phyloP scores from a whole-genome alignment of 345 rosid genomes.

The Clausena lansium region DNA sequence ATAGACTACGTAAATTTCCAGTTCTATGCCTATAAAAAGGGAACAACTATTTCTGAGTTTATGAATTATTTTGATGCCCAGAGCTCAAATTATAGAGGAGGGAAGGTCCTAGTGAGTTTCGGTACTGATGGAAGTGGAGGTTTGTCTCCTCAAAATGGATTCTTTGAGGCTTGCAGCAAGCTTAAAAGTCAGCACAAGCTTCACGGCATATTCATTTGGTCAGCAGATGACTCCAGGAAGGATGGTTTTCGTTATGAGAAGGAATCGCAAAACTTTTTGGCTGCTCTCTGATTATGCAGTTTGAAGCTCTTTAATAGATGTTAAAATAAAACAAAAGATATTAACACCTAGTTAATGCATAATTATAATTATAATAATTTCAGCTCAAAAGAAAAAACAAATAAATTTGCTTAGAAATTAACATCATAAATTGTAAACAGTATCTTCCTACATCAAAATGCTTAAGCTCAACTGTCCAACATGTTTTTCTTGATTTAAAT shows the following conservation, averaged over 20 bases:
- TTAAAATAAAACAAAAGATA: not conserved
- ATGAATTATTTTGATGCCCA: slow-evolving; percentile 34
- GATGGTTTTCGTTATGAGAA: slow-evolving; percentile 38
- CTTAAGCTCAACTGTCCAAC: not conserved
- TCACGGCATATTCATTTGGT: slow-evolving; percentile 57
- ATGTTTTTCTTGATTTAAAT: not conserved
- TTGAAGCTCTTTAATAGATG: not conserved
- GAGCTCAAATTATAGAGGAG: slow-evolving; percentile 39
- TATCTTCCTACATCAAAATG: not conserved
- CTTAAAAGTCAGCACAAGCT: slow-evolving; percentile 37
- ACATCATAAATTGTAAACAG: not conserved
- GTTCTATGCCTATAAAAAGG: slow-evolving; percentile 48
- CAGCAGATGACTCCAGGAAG: slow-evolving; percentile 59
- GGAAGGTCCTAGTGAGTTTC: slow-evolving; percentile 46
- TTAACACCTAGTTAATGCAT: not conserved
- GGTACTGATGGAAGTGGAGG: slow-evolving; percentile 51
- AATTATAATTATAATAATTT: not conserved
- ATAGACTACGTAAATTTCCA: slow-evolving; percentile 64
- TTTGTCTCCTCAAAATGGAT: slow-evolving; percentile 40
- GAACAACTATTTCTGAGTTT: slow-evolving; percentile 42
- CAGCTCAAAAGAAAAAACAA: not conserved
- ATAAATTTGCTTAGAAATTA: not conserved
- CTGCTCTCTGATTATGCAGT: not conserved
- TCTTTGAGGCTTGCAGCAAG: slow-evolving; percentile 39
- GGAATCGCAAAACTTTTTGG: slow-evolving; percentile 36